Conservation (phyloP, 2,329 filamentous ascomycete genomes). For the Colletotrichum sp. region DNA sequence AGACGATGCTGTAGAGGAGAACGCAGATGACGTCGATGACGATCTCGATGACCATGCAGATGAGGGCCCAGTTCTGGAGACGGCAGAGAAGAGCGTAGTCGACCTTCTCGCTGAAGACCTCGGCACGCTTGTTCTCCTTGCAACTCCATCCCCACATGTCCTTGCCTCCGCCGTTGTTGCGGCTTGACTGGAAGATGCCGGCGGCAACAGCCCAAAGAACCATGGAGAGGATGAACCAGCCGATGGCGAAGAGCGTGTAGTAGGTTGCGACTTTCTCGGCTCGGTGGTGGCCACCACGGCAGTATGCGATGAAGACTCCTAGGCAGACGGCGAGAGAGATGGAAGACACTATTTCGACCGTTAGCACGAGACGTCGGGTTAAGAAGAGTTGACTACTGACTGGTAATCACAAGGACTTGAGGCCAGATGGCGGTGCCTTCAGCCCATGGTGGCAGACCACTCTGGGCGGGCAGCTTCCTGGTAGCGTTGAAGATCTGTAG, state of each 20-base stretch:
- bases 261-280: conserved; percentile 95
- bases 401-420: conserved; percentile 78
- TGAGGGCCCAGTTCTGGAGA: conserved; percentile 91
- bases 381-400: neutral
- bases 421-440: conserved; percentile 83
- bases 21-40: conserved; percentile 93
- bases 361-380: neutral
- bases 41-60: conserved; percentile 97
- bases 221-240: conserved; percentile 92
- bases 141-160: conserved; percentile 99
- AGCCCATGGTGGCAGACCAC: conserved; percentile 86
- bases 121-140: conserved; percentile 80
- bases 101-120: conserved; percentile 81
- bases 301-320: conserved; percentile 84
- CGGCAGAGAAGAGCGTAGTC: conserved; percentile 92
- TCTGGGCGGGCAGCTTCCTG: conserved; percentile 73
- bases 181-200: conserved; percentile 80
- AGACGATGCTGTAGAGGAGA: conserved; percentile 89
- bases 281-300: conserved; percentile 82
- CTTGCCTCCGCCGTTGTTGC: conserved; percentile 72
- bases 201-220: conserved; percentile 91
- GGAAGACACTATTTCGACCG: conserved; percentile 63
- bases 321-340: conserved; percentile 83
- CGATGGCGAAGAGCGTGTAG: conserved; percentile 92
- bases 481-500: conserved; percentile 94